Percentiles rank a stretch among this genome's conserved stretches.
These are phyloP conservation scores for Meredithiella fracta DNA, from an alignment of 2,329 filamentous ascomycete species.

Conservation along the genomic window DNA sequence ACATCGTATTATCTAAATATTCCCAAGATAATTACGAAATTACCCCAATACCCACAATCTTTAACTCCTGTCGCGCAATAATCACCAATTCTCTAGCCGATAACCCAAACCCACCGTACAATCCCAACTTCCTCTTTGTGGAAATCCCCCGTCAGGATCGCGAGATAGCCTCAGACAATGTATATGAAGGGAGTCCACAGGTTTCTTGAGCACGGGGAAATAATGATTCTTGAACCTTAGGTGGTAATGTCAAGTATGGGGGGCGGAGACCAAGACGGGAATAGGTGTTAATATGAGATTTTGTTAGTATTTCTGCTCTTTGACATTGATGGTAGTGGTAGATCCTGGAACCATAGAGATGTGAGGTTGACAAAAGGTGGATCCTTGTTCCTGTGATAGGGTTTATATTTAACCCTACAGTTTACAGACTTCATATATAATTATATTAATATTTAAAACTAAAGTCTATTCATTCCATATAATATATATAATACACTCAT, in stretches of 20 bases:
- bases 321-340: background rate
- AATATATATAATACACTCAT: background rate
- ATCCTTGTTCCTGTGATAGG: background rate
- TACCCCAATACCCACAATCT: too few species aligned
- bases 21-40: too few species aligned
- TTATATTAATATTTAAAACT: too few species aligned
- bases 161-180: background rate
- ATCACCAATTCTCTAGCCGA: too few species aligned
- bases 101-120: too few species aligned
- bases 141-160: too few species aligned
- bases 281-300: background rate
- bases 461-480: too few species aligned
- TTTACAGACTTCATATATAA: too few species aligned
- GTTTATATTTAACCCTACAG: background rate
- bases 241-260: background rate
- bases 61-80: too few species aligned
- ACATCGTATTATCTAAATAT: too few species aligned
- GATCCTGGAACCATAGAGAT: background rate
- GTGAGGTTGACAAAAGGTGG: too few species aligned
- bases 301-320: background rate
- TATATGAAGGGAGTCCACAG: background rate
- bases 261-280: background rate
- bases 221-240: background rate
- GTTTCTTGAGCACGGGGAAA: background rate
- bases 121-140: too few species aligned